Base-by-base conservation (phyloP, 805 yeast genomes). In the Nadsonia fulvescens region DNA sequence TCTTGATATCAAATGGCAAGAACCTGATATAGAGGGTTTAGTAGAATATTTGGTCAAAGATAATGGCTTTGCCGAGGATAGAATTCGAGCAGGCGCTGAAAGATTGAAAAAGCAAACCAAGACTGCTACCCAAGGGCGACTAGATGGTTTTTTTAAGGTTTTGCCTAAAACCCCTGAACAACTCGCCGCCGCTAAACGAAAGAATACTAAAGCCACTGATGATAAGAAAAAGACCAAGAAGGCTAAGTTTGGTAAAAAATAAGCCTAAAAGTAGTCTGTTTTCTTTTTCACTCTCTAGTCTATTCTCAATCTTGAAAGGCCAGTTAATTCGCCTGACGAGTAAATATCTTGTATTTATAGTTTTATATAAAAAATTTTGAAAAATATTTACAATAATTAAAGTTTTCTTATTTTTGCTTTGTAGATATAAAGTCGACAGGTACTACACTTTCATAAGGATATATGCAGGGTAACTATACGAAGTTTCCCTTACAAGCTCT, bases 41-140 rank as follows among this genome's bases (percentile, higher is more conserved):
- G 58, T 83, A 11, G 68, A 81, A 21, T 86, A 66, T 39, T 66
- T 89, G 71, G 92, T 81, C 17, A 66, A 60, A 27, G 75, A 81
- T 32, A 83, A 86, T 46, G 93, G 93, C 0, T 89, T 89, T 50
- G 75, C 72, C 35, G 98, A 89, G 44, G 95, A 86, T 26, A 63
- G 98, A 45, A 79, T 89, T 10, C 68, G 71, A 38, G 64, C 74
- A 31, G 98, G 95, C 19, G 83, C 83, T 5, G 78, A 69, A 20
- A 74, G 86, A 48, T 61, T 89, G 39, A 66, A 68, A 37, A 89
- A 89, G 48, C 89, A 81, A 5, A 56, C 78, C 35, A 79, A 79
- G 42, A 59, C 75, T 2, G 86, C 91, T 2, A 75, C 77, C 2
- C 98, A 89, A 47, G 94, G 89, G 5, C 65, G 96, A 38, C 51